A percentile compares a stretch with the other conserved stretches of the same genome.
These are phyloP conservation scores for Lagenaria siceraria DNA, from an alignment of 306 rosid genomes.

Conservation along the genomic window DNA sequence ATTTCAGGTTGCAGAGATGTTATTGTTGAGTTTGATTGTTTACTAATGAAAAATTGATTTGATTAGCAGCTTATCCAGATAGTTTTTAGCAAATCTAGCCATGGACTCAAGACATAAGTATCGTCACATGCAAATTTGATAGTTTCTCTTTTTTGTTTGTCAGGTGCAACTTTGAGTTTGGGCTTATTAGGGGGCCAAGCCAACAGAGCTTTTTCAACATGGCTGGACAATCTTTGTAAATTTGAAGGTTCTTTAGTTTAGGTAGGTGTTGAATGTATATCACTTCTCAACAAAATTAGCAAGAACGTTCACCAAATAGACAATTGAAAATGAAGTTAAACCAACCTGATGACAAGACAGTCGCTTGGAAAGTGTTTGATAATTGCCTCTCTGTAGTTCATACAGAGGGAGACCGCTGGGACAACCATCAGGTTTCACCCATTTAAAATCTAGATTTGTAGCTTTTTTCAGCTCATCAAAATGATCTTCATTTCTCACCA, in stretches of 20 bases:
- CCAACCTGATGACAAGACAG: conserved; percentile 82
- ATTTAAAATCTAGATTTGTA: conserved; percentile 42
- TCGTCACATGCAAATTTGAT: not conserved
- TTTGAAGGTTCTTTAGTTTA: not conserved
- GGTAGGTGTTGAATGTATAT: not conserved
- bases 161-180: not conserved
- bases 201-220: not conserved
- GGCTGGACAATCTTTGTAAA: not conserved
- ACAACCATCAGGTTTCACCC: conserved; percentile 81
- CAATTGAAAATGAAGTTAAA: not conserved
- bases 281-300: not conserved
- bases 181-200: not conserved
- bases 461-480: conserved; percentile 53
- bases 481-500: conserved; percentile 79
- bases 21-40: not conserved
- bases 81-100: not conserved
- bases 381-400: conserved; percentile 45
- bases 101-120: not conserved
- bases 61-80: not conserved
- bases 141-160: not conserved
- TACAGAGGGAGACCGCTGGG: conserved; percentile 66
- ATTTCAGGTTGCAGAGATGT: not conserved
- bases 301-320: not conserved
- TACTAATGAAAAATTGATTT: not conserved
- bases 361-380: conserved; percentile 33